Conservation (phyloP, 176 grass and related monocot genomes). For the Lolium rigidum region DNA sequence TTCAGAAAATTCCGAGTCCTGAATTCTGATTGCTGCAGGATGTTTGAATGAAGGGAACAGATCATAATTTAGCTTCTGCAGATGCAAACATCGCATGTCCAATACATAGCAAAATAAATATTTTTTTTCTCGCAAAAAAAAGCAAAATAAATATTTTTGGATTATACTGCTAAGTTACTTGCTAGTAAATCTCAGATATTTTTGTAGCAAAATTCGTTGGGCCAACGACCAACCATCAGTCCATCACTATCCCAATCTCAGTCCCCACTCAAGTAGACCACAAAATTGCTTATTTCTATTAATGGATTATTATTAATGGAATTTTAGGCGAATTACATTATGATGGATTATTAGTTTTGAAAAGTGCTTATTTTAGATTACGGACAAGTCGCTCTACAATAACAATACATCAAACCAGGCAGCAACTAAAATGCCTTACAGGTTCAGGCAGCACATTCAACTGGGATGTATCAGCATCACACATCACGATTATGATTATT, state of each 20-base stretch:
- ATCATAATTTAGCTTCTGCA: neutral
- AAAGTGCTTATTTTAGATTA: conserved; percentile 24
- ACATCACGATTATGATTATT: neutral
- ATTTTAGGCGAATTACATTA: neutral
- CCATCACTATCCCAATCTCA: too few species aligned
- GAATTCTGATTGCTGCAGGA: neutral
- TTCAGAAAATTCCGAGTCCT: neutral
- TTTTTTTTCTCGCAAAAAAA: too few species aligned
- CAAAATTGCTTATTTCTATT: neutral
- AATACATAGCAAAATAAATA: too few species aligned
- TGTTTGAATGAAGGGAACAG: neutral
- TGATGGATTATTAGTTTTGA: neutral
- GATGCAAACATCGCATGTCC: neutral
- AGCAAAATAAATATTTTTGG: too few species aligned
- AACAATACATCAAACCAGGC: conserved; percentile 20
- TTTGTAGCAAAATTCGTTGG: too few species aligned
- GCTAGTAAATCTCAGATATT: too few species aligned
- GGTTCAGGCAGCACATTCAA: conserved; percentile 34
- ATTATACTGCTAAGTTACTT: too few species aligned
- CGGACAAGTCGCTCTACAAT: conserved; percentile 2
- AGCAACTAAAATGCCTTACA: conserved; percentile 32
- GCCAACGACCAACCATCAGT: too few species aligned
- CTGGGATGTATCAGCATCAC: conserved; percentile 14
- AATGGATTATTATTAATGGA: neutral
- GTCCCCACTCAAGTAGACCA: too few species aligned